Conservation (phyloP, 345 rosid species). For the Erodium maritimum region DNA sequence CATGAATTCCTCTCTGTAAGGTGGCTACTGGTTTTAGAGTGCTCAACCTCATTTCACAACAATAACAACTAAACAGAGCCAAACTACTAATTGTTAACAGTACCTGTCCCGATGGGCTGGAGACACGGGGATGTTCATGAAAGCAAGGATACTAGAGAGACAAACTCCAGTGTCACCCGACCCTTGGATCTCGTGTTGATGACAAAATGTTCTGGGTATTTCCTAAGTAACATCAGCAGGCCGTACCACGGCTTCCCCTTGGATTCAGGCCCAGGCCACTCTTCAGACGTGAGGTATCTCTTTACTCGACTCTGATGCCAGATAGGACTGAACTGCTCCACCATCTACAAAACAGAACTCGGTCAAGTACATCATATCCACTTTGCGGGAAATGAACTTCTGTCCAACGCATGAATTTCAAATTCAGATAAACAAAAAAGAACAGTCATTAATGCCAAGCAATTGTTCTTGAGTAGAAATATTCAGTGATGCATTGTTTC, state of each 20-base stretch:
- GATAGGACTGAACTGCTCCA: constrained; percentile 52
- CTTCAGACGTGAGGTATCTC: constrained; percentile 76
- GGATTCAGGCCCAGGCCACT: constrained; percentile 62
- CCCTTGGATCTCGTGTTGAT: constrained; percentile 86
- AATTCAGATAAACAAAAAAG: background rate
- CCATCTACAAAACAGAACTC: constrained; percentile 33
- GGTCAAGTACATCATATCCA: no score
- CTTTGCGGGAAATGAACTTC: background rate
- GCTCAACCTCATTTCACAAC: no score
- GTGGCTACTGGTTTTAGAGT: no score
- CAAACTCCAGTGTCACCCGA: constrained; percentile 65
- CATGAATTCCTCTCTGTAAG: no score
- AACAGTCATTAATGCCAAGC: no score
- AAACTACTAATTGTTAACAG: no score
- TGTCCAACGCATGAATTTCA: background rate
- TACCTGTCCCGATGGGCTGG: no score
- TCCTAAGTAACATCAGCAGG: constrained; percentile 70
- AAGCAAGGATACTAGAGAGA: constrained; percentile 84
- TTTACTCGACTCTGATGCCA: constrained; percentile 93
- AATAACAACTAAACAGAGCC: no score
- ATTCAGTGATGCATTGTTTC: no score
- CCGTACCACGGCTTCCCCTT: constrained; percentile 92
- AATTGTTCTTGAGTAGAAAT: no score
- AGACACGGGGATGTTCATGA: no score
- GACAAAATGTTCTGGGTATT: constrained; percentile 91